Base-by-base conservation (phyloP, 2,329 filamentous ascomycete genomes). In the Daldinia sp. region DNA sequence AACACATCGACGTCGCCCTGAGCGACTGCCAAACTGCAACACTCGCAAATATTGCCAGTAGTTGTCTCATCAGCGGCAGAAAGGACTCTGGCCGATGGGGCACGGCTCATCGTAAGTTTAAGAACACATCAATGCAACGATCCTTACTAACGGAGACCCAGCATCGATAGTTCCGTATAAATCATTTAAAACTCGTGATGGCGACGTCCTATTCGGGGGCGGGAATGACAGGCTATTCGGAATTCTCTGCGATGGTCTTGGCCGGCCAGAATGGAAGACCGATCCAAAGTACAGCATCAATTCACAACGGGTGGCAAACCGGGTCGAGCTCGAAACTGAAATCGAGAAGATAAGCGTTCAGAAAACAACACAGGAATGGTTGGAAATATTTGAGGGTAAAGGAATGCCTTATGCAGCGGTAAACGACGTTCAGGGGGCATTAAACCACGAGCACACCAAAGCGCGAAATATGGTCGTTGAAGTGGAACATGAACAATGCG, bases 161-260 rank as follows among this genome's bases (percentile, higher is more conserved):
- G 91, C 94, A n/a, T 96, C 93, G 0, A 98, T 99, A 74, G 95
- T 99, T 0, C 95, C 95, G 0, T 99, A 99, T 77, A 89, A 90
- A 71, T 92, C 93, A 0, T 99, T 92, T 76, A 84, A 87, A 71
- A 92, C 90, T 3, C 85, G 84, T 56, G 88, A 93, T 64, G 87
- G 88, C n/a, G 86, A 87, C 59, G 82, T 92, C 32, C 81, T 93
- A 17, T 82, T 91, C 47, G 90, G 90, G 3, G 89, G 89, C 25
- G 89, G 88, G n/a, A 92, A 92, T 69, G 87, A 91, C 72, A 82
- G 85, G 4, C 81, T 92, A 1, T 93, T 90, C 65, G 84, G 84
- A 13, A 82, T 90, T 17, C 77, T 92, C 8, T 90, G 87, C 69
- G 81, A 87, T 32, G 82, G 83, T 0, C 76, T 92, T 0, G 84